Conservation (phyloP, 176 grass and related monocot genomes). For the Otatea glauca region DNA sequence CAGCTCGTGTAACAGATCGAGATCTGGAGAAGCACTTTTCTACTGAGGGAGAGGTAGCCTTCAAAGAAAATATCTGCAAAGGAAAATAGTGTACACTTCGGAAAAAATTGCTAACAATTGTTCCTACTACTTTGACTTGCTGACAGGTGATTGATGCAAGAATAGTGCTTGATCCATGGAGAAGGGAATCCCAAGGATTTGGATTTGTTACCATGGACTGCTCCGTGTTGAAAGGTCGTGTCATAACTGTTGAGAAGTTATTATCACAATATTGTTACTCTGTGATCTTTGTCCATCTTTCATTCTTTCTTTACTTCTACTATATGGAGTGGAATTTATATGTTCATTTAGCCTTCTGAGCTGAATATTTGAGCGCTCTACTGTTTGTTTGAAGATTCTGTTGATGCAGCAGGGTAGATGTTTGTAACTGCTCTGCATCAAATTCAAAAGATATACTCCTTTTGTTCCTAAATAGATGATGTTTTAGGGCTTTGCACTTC, state of each 20-base stretch:
- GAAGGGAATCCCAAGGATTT: constrained; percentile 87
- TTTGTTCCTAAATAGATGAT: too few relatives aligned
- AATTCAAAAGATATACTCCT: constrained; percentile 56
- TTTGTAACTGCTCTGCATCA: constrained; percentile 71
- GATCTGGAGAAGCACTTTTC: constrained; percentile 66
- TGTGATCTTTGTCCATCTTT: background rate
- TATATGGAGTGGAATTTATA: constrained; percentile 29
- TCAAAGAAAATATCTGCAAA: constrained; percentile 21
- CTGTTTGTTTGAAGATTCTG: constrained; percentile 61
- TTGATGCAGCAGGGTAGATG: constrained; percentile 76
- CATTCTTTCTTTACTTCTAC: background rate
- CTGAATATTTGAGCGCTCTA: constrained; percentile 56
- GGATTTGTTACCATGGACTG: constrained; percentile 89
- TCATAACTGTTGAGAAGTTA: constrained; percentile 98
- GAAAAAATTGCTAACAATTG: background rate
- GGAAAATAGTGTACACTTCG: background rate
- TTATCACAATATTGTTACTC: background rate
- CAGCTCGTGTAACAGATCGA: constrained; percentile 45
- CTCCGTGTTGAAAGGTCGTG: constrained; percentile 81
- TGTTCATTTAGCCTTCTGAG: constrained; percentile 20
- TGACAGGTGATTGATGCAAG: constrained; percentile 67
- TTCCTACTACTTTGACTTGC: background rate
- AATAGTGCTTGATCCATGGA: constrained; percentile 78
- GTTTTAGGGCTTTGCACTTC: too few relatives aligned
- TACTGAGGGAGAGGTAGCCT: constrained; percentile 64